phyloP scores from a whole-genome alignment of 2,329 filamentous ascomycete species.

The Drechslerella coelobrocha region DNA sequence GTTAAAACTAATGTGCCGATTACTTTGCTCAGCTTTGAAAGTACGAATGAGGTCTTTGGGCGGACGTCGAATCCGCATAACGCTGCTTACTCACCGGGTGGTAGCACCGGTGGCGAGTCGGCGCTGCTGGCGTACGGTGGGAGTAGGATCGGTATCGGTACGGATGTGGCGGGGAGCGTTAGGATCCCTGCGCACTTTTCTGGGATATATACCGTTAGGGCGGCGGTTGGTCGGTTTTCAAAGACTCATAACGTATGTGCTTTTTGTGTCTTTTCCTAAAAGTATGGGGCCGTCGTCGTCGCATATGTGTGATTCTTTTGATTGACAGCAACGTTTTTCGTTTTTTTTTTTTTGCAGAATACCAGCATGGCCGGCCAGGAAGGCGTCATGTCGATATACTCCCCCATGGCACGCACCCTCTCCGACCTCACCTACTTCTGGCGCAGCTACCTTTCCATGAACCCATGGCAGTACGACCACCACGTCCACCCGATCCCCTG shows the following conservation, averaged over 20 bases:
- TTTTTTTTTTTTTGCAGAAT: conserved; percentile 61
- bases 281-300: background rate
- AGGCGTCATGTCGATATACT: conserved; percentile 85
- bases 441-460: conserved; percentile 75
- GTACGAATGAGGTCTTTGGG: conserved; percentile 81
- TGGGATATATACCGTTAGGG: conserved; percentile 84
- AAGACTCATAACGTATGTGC: conserved; percentile 68
- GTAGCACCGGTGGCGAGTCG: conserved; percentile 84
- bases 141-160: conserved; percentile 86
- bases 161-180: conserved; percentile 88
- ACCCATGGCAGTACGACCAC: conserved; percentile 88
- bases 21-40: conserved; percentile 85
- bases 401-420: conserved; percentile 87
- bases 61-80: conserved; percentile 83
- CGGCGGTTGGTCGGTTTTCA: conserved; percentile 88
- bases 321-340: background rate
- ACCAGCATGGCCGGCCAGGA: conserved; percentile 89
- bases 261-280: background rate
- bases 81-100: conserved; percentile 81
- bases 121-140: conserved; percentile 81
- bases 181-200: conserved; percentile 86
- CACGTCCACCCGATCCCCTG: conserved; percentile 84
- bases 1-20: conserved; percentile 91
- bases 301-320: background rate
- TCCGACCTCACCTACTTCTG: conserved; percentile 86